Percentiles rank a stretch among this genome's conserved stretches.
Conservation (phyloP, 2,329 filamentous ascomycete genomes). For the Penicillium brasilianum region DNA sequence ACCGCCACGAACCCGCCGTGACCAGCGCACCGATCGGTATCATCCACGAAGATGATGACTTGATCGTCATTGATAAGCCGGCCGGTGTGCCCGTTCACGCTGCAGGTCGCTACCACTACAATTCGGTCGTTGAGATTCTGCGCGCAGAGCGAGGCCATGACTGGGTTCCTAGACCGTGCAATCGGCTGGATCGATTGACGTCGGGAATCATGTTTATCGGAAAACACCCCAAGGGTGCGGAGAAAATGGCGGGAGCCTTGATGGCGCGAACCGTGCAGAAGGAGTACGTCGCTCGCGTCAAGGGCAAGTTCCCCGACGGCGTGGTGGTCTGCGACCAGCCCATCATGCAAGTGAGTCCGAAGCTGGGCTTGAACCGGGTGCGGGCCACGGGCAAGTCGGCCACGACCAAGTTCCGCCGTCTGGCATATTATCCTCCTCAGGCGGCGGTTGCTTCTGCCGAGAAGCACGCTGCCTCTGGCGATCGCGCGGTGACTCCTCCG, state of each 20-base stretch:
- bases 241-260: constrained; percentile 76
- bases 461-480: constrained; percentile 29
- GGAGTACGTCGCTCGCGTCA: constrained; percentile 91
- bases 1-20: constrained; percentile 94
- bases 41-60: constrained; percentile 87
- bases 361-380: constrained; percentile 92
- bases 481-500: constrained; percentile 38
- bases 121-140: constrained; percentile 93
- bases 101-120: constrained; percentile 93
- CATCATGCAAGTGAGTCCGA: constrained; percentile 91
- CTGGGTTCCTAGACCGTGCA: constrained; percentile 75
- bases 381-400: constrained; percentile 89
- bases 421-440: constrained; percentile 83
- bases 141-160: constrained; percentile 69
- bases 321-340: constrained; percentile 92
- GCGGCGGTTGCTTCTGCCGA: constrained; percentile 30
- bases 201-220: constrained; percentile 98
- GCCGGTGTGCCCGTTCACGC: constrained; percentile 94
- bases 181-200: constrained; percentile 90
- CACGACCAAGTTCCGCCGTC: constrained; percentile 84
- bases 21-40: constrained; percentile 78
- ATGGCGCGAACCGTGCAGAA: constrained; percentile 83
- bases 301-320: constrained; percentile 87
- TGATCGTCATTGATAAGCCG: constrained; percentile 97
- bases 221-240: constrained; percentile 81